Base-by-base conservation (phyloP, 2,329 filamentous ascomycete genomes). In the Blastomyces percursus region DNA sequence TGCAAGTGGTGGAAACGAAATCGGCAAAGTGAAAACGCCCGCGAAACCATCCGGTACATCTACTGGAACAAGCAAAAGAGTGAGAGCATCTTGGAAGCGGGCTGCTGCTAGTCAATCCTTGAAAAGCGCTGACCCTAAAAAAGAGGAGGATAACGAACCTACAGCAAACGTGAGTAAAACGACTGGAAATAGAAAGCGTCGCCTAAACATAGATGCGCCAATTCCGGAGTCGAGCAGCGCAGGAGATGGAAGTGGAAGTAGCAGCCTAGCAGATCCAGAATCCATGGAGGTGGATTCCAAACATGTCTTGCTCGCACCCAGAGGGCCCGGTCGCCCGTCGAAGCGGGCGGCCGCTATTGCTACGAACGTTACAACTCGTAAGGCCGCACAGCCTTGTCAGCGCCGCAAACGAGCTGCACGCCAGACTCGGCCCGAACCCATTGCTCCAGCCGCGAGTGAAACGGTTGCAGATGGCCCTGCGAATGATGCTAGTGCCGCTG, bases 311-410 rank as follows among this genome's bases (percentile, higher is more conserved):
- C 54, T 21, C 6, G 19, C 32, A 32, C 9, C 59, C 21, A 46
- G 59, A 52, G 44, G 59, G 8, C 59, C 59, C 3, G 59, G 46
- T 16, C 59, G 59, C 59, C 59, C 59, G 42, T 38, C 59, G 5
- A 60, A 24, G 42, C 27, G 48, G 4, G 46, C 44, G 5, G 24
- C 56, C 9, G 19, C 35, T 24, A 54, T 27, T 24, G 35, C 55
- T 19, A 21, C 55, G 19, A 27, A n/a, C 16, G 24, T 40, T 30
- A 40, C 56, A 59, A 59, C 14, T 21, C 40, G 56, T 24, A 4
- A 8, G 21, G 5, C 35, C 8, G 5, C 21, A 3, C 14, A 46
- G 7, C 12, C 56, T n/a, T 21, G 38, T 4, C 21, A 59, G 19
- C 56, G 38, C 6, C 21, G 38, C 56, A 59, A 59, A 46, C 38